A percentile compares a stretch with the other conserved stretches of the same genome.
phyloP scores from a whole-genome alignment of 345 rosid genomes.

The Eucalyptus albens region DNA sequence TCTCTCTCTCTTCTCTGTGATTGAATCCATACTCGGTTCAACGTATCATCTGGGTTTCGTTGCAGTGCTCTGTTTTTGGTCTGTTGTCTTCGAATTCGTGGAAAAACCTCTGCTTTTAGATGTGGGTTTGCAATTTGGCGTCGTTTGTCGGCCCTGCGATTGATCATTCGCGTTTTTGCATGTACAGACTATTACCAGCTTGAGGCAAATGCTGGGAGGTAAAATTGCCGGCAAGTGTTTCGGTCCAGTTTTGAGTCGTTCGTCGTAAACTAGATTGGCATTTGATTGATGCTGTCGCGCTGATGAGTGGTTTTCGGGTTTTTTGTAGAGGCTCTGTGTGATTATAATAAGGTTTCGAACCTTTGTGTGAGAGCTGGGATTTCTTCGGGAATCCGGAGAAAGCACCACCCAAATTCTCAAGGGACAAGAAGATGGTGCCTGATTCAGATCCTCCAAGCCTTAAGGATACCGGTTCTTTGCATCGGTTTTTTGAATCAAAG shows the following conservation, averaged over 20 bases:
- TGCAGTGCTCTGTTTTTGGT: background rate
- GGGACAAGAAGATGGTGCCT: conserved; percentile 57
- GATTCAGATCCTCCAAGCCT: conserved; percentile 65
- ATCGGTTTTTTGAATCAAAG: conserved; percentile 62
- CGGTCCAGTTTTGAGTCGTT: background rate
- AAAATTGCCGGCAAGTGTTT: conserved; percentile 19
- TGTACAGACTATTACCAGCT: conserved; percentile 4
- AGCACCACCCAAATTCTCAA: conserved; percentile 15
- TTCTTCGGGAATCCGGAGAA: conserved; percentile 7
- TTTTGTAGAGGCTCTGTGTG: conserved; percentile 1
- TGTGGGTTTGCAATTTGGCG: background rate
- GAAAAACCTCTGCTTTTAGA: background rate
- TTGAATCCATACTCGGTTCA: background rate
- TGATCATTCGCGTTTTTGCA: background rate
- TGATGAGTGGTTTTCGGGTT: background rate
- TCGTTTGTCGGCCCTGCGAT: background rate
- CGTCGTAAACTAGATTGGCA: background rate
- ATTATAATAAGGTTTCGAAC: background rate
- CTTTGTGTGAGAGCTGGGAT: conserved; percentile 1
- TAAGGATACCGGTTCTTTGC: conserved; percentile 37
- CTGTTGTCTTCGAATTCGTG: background rate
- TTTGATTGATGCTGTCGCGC: background rate
- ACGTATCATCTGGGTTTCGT: background rate
- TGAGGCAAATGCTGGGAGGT: conserved; percentile 6
- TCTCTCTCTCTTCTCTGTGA: too few species aligned